These are phyloP conservation scores for Forsythia viridissima DNA, from an alignment of 257 asterid species.

Conservation along the genomic window DNA sequence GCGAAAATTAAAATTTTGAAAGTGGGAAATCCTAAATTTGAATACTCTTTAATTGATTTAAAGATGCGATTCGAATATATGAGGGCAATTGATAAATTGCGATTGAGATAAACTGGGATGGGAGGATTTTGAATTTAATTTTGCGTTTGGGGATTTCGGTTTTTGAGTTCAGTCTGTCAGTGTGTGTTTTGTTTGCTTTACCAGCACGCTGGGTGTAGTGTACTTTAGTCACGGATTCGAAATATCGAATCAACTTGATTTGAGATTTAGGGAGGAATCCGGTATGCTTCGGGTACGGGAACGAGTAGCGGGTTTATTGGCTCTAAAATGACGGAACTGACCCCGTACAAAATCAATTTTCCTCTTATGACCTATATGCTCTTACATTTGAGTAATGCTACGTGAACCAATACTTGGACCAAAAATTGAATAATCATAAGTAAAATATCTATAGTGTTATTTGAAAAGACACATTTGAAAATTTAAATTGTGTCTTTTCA, in stretches of 20 bases:
- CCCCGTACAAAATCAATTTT: not conserved
- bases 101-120: not conserved
- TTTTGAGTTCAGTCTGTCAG: slow-evolving; percentile 14
- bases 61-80: not conserved
- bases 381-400: no score
- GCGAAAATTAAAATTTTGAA: slow-evolving; percentile 10
- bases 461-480: no score
- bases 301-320: not conserved
- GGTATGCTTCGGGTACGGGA: slow-evolving; percentile 20
- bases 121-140: not conserved
- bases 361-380: not conserved
- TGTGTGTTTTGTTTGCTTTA: slow-evolving; percentile 29
- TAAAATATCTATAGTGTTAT: no score
- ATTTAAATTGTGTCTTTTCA: no score
- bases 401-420: no score
- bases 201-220: slow-evolving; percentile 44
- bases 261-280: slow-evolving; percentile 35
- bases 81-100: not conserved
- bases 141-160: slow-evolving; percentile 22
- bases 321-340: not conserved
- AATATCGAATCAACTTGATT: slow-evolving; percentile 33
- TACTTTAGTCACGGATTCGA: slow-evolving; percentile 44
- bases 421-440: no score
- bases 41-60: not conserved
- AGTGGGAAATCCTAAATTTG: not conserved